These are phyloP conservation scores for Penicillium psychrofluorescens DNA, from an alignment of 495 filamentous ascomycete genomes.

Conservation along the genomic window DNA sequence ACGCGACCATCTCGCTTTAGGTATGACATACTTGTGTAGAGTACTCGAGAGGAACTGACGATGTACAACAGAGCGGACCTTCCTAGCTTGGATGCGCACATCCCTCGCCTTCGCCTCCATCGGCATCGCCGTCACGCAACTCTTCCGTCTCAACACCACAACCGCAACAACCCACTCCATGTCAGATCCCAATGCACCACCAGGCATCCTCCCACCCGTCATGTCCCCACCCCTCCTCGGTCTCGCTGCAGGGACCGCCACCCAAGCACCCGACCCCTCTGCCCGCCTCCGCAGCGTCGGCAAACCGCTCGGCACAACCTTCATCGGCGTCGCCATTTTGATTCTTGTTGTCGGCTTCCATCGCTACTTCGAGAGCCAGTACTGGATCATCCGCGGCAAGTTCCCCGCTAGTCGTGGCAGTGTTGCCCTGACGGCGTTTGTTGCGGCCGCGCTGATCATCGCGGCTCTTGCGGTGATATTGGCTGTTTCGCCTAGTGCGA, in stretches of 20 bases:
- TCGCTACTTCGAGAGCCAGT: conserved; percentile 57
- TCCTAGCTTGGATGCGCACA: conserved; percentile 93
- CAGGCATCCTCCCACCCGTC: conserved; percentile 16
- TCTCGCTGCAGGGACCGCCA: conserved; percentile 2
- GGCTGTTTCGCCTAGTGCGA: conserved; percentile 49
- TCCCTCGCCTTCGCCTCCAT: conserved; percentile 94
- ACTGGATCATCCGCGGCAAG: conserved; percentile 89
- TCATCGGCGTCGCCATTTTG: conserved; percentile 79
- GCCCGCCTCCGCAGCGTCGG: conserved; percentile 65
- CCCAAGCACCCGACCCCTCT: conserved; percentile 8
- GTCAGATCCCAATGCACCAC: conserved; percentile 2
- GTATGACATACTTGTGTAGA: conserved; percentile 42
- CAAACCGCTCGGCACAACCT: conserved; percentile 89
- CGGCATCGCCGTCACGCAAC: conserved; percentile 90
- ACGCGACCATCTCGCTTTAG: conserved; percentile 87
- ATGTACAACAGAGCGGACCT: conserved; percentile 70
- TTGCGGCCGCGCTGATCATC: conserved; percentile 65
- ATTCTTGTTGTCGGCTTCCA: conserved; percentile 78
- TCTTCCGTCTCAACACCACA: conserved; percentile 85
- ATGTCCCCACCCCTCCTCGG: conserved; percentile 9
- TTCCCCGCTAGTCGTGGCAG: conserved; percentile 90
- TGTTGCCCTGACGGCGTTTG: conserved; percentile 65
- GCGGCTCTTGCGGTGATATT: conserved; percentile 64
- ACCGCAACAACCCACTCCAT: conserved; percentile 2
- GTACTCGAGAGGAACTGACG: neutral